Conservation (phyloP, 345 rosid species). For the Eucalyptus cloeziana region DNA sequence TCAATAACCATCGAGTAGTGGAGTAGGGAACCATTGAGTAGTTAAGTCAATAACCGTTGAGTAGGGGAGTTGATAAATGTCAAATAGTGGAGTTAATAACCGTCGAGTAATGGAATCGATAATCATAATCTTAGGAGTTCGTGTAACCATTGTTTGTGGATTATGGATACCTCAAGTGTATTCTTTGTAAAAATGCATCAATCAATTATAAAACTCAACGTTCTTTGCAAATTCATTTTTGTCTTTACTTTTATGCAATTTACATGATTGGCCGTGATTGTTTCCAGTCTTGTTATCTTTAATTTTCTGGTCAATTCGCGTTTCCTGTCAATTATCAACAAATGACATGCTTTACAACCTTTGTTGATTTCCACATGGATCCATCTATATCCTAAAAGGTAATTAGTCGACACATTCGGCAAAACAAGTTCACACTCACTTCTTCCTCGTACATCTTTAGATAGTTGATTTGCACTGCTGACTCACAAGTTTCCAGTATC, state of each 20-base stretch:
- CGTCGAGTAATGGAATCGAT: not conserved
- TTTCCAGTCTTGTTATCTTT: no score
- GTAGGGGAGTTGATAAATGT: not conserved
- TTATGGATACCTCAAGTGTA: not conserved
- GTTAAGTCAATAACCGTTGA: not conserved
- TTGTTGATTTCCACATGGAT: not conserved
- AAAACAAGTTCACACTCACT: not conserved
- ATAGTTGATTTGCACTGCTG: not conserved
- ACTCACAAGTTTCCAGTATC: no score
- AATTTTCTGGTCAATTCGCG: not conserved
- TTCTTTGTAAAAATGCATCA: not conserved
- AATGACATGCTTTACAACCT: not conserved
- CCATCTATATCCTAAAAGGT: not conserved
- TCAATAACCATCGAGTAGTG: not conserved
- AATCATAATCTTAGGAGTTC: not conserved
- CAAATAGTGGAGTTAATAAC: not conserved
- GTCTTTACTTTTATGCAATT: not conserved
- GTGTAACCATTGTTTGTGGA: not conserved
- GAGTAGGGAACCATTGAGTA: no score
- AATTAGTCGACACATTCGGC: not conserved
- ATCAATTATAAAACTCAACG: no score
- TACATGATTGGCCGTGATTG: not conserved
- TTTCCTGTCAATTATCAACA: not conserved
- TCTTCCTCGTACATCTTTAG: not conserved
- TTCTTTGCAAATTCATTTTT: no score